These are phyloP conservation scores for Pseudoturritis turrita DNA, from an alignment of 345 rosid genomes.

Conservation along the genomic window DNA sequence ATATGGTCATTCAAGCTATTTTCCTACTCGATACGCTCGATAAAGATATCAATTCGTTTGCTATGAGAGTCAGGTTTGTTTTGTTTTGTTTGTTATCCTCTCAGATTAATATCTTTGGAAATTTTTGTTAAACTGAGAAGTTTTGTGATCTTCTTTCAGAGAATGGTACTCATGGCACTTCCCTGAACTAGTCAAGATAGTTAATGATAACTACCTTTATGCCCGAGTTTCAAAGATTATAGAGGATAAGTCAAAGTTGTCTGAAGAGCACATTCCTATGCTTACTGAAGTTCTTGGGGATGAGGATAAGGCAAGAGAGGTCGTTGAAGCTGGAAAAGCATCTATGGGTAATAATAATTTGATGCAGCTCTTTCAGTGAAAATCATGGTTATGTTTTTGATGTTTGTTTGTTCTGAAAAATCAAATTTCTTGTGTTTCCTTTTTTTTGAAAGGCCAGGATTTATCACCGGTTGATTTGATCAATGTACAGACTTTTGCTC, in stretches of 20 bases:
- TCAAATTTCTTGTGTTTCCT: background rate
- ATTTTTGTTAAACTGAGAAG: no score
- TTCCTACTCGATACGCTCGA: constrained; percentile 85
- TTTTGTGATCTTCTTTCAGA: no score
- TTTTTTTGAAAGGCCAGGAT: constrained; percentile 78
- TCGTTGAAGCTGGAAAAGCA: constrained; percentile 92
- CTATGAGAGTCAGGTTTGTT: constrained; percentile 96
- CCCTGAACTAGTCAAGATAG: constrained; percentile 89
- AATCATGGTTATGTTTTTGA: no score
- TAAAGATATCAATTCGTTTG: constrained; percentile 80
- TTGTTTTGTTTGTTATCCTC: background rate
- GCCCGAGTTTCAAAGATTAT: constrained; percentile 66
- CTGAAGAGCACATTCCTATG: constrained; percentile 54
- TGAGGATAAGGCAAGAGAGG: constrained; percentile 88
- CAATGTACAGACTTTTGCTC: constrained; percentile 77
- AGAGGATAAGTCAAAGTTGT: constrained; percentile 65
- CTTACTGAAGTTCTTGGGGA: constrained; percentile 78
- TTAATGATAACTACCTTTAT: constrained; percentile 86
- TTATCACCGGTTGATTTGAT: constrained; percentile 77
- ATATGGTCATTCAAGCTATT: constrained; percentile 96
- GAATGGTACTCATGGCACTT: constrained; percentile 99
- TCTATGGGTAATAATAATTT: constrained; percentile 80
- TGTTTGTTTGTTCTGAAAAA: no score
- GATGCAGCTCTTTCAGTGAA: background rate
- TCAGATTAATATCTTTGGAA: background rate